Base-by-base conservation (phyloP, 768 basidiomycete species). In the Tulasnella sp. region DNA sequence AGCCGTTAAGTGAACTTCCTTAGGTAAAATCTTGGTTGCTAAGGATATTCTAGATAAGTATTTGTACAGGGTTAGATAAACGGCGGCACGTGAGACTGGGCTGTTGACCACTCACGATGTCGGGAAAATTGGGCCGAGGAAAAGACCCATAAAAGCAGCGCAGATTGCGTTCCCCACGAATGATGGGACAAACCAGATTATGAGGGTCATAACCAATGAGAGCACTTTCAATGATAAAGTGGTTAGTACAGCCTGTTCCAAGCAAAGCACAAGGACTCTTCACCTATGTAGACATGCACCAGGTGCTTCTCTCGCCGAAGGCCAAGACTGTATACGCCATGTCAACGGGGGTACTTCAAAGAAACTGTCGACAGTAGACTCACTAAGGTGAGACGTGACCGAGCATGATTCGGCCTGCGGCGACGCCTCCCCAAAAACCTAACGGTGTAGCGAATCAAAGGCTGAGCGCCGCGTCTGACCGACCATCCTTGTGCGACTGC, bases 361-460 rank as follows among this genome's bases (percentile, higher is more conserved):
- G 16, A 63, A 26, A 11, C 29, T 63, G 62, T 63, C 17, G 29
- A 26, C 16, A 26, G 29, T 17, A 29, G 7, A 76, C 78, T 72
- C 67, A 86, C 87, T 73, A 77, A n/a, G 81, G 77, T 12, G 83
- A 80, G 67, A 82, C 80, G 75, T 82, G 83, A 4, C 86, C 86
- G 83, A 85, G 85, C 1, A 80, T 44, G 34, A 86, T 79, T 37
- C 86, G 83, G 22, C 83, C 82, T 35, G 86, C 75, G 0, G 83
- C 83, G 73, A 85, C 82, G 1, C 86, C 87, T 32, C 80, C 85
- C 86, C 86, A 87, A 78, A 86, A 87, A n/a, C 44, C 74, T 73
- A n/a, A n/a, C n/a, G n/a, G n/a, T n/a, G n/a, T n/a, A n/a, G n/a
- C n/a, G n/a, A n/a, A n/a, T n/a, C n/a, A n/a, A n/a, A n/a, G n/a